These are phyloP conservation scores for Flaveria brownii DNA, from an alignment of 129 eudicot species.

Conservation along the genomic window DNA sequence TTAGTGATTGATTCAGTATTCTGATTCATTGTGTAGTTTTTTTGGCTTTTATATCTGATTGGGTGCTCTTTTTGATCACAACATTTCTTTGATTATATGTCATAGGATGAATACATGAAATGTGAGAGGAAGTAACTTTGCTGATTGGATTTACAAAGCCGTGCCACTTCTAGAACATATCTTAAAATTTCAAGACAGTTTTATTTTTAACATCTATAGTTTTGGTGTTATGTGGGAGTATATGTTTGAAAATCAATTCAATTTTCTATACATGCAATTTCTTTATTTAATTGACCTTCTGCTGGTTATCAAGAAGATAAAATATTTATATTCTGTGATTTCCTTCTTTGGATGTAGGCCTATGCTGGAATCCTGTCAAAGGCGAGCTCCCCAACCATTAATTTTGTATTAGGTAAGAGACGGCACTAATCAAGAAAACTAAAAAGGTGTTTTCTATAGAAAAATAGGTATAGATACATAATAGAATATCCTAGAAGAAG, in stretches of 20 bases:
- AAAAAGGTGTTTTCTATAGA: neutral
- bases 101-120: slow-evolving; percentile 2
- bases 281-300: neutral
- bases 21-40: neutral
- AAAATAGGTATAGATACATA: neutral
- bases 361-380: slow-evolving; percentile 48
- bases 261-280: neutral
- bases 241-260: neutral
- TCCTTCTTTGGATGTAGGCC: slow-evolving; percentile 47
- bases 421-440: slow-evolving; percentile 17
- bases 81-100: neutral
- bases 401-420: slow-evolving; percentile 81
- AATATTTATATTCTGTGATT: slow-evolving; percentile 8
- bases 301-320: slow-evolving; percentile 18
- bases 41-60: neutral
- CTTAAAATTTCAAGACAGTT: too few species aligned
- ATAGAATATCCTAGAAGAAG: neutral
- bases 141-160: neutral
- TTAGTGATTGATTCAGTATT: neutral
- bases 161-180: neutral
- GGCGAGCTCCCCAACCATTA: slow-evolving; percentile 51
- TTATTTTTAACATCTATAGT: neutral
- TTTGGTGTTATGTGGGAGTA: slow-evolving; percentile 8
- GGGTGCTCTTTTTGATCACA: neutral
- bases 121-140: slow-evolving; percentile 3